These are phyloP conservation scores for Pterocarpus santalinus DNA, from an alignment of 306 rosid genomes.

Conservation along the genomic window DNA sequence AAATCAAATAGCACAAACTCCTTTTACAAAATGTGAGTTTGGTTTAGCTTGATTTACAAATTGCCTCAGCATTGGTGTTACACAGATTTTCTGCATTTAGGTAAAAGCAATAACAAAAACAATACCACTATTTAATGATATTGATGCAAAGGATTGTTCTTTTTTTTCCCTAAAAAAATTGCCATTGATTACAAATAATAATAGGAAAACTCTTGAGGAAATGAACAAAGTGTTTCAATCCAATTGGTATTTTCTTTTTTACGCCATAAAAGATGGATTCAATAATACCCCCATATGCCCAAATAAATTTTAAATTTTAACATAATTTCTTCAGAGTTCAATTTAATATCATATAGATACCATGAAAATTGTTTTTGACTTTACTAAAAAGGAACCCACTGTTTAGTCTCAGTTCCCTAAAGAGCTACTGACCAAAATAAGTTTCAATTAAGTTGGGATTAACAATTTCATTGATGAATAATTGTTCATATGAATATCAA, in stretches of 20 bases:
- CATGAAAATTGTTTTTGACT: background rate
- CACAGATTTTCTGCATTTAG: background rate
- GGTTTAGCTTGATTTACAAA: slow-evolving; percentile 25
- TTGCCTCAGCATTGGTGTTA: slow-evolving; percentile 5
- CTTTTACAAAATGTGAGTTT: background rate
- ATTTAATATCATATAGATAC: slow-evolving; percentile 23
- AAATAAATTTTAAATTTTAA: background rate
- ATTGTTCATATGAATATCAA: too few relatives aligned
- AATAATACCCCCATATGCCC: slow-evolving; percentile 10
- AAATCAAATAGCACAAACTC: slow-evolving; percentile 16
- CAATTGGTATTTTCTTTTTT: slow-evolving; percentile 1
- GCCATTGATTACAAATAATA: slow-evolving; percentile 9
- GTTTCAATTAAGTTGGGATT: too few relatives aligned
- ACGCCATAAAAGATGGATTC: slow-evolving; percentile 18
- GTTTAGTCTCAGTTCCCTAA: too few relatives aligned
- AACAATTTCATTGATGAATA: too few relatives aligned
- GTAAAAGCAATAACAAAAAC: slow-evolving; percentile 6
- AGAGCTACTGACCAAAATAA: too few relatives aligned
- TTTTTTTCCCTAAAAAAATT: background rate
- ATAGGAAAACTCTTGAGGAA: background rate
- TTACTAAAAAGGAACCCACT: too few relatives aligned
- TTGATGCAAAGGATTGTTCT: slow-evolving; percentile 3
- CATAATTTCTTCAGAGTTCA: slow-evolving; percentile 18
- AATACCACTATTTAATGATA: slow-evolving; percentile 9
- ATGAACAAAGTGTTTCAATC: slow-evolving; percentile 4